These are phyloP conservation scores for Podospora pseudopauciseta DNA, from an alignment of 495 filamentous ascomycete species.

Conservation along the genomic window DNA sequence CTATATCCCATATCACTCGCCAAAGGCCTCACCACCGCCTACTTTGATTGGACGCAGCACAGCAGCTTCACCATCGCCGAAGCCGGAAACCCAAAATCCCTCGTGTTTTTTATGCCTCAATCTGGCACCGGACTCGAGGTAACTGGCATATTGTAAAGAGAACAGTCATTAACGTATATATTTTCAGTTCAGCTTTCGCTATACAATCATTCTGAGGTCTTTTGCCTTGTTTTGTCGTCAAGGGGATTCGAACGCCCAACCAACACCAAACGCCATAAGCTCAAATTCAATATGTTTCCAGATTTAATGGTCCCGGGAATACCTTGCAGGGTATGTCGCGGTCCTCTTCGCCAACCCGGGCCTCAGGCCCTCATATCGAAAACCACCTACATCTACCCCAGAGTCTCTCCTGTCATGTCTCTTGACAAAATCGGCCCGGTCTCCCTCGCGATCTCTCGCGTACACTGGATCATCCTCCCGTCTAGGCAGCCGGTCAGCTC, in stretches of 20 bases:
- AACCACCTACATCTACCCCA: not conserved
- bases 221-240: not conserved
- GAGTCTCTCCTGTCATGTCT: not conserved
- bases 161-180: not conserved
- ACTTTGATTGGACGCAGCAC: not conserved
- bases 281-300: not conserved
- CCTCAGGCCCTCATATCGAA: not conserved
- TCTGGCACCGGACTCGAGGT: not conserved
- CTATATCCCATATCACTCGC: not conserved
- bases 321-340: not conserved
- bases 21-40: not conserved
- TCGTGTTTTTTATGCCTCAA: not conserved
- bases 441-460: too few species aligned
- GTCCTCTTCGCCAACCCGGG: not conserved
- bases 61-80: not conserved
- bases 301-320: not conserved
- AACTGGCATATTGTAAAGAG: not conserved
- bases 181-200: not conserved
- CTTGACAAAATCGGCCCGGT: not conserved
- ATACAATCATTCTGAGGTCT: not conserved
- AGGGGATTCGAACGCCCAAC: not conserved
- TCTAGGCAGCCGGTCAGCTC: not conserved
- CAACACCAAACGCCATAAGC: not conserved
- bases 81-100: not conserved
- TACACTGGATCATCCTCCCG: not conserved